Conservation (phyloP, 2,329 filamentous ascomycete genomes). For the Fusarium begoniae region DNA sequence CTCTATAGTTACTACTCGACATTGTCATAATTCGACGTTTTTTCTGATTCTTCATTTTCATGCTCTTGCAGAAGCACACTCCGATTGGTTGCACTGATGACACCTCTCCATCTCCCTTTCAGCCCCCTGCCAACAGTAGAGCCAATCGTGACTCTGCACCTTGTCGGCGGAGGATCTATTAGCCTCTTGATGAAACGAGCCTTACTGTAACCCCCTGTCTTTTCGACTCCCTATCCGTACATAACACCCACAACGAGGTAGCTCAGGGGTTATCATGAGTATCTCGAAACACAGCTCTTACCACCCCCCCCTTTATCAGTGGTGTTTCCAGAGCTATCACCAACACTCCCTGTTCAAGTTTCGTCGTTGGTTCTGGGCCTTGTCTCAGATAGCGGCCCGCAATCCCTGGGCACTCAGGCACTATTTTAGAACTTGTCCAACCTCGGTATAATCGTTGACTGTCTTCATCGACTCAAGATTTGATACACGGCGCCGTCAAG, state of each 20-base stretch:
- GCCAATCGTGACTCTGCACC: constrained; percentile 33
- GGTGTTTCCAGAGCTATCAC: constrained; percentile 2
- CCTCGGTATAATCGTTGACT: not conserved
- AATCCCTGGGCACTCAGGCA: not conserved
- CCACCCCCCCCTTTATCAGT: not conserved
- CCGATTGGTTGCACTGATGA: constrained; percentile 26
- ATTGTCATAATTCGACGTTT: not conserved
- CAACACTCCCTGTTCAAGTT: not conserved
- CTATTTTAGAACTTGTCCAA: not conserved
- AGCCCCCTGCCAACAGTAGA: constrained; percentile 4
- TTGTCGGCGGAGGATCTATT: constrained; percentile 36
- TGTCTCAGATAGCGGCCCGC: constrained; percentile 20
- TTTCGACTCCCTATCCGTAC: constrained; percentile 34
- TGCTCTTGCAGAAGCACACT: not conserved
- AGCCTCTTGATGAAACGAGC: constrained; percentile 42
- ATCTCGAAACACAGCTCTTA: constrained; percentile 25
- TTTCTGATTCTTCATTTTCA: not conserved
- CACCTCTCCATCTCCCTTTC: constrained; percentile 15
- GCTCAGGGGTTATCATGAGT: constrained; percentile 19
- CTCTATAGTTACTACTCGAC: not conserved
- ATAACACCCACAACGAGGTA: constrained; percentile 24
- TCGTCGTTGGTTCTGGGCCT: not conserved
- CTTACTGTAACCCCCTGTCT: constrained; percentile 30
- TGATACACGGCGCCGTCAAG: not conserved
- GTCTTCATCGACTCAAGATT: not conserved